Evolutionary conservation across 164 flowering plant species (phyloP), one percentile per base, ranked within the genome.

Genomic region (Akebia trifoliata): DNA sequence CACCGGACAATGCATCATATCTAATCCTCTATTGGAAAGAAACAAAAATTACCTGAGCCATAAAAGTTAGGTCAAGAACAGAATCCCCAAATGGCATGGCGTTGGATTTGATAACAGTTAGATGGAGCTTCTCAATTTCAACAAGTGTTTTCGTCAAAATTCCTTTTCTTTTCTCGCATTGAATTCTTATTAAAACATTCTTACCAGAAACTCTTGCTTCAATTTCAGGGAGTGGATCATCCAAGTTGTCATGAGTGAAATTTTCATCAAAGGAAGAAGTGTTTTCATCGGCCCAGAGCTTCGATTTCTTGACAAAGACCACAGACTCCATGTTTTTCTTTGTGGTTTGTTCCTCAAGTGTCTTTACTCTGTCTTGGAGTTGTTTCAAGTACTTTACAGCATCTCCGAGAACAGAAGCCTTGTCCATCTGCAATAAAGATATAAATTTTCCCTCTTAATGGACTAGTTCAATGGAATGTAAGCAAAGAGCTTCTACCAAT

Each of bases 371-470:
- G 48, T 92, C 95, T 60, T 92, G 93, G 22, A 92, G 79, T 34
- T 83, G 85, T 56, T 89, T 90, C 79, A 93, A 25, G 74, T 90
- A 80, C 77, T 81, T 86, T 38, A 89, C 80, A 8, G 96, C 86
- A 66, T 85, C 96, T 30, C 82, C 86, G 48, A 92, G 88, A 66
- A 92, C 90, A 17, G 98, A 81, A 67, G 94, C 96, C 69, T 90
- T 93, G 78, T 90, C 97, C 87, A 80, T 81, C 98, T 91, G 72
- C 14, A 34, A 20, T 1, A 25, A 43, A 5, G 7, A 21, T 17
- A 18, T 10, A 12, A 12, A 37, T 21, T n/a, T n/a, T n/a, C n/a
- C n/a, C n/a, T 20, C 11, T n/a, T n/a, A n/a, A n/a, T n/a, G n/a
- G n/a, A n/a, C n/a, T n/a, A n/a, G n/a, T n/a, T n/a, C n/a, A n/a